Conservation (phyloP, 1,284 basidiomycete species). For the Coniferiporia weirii region DNA sequence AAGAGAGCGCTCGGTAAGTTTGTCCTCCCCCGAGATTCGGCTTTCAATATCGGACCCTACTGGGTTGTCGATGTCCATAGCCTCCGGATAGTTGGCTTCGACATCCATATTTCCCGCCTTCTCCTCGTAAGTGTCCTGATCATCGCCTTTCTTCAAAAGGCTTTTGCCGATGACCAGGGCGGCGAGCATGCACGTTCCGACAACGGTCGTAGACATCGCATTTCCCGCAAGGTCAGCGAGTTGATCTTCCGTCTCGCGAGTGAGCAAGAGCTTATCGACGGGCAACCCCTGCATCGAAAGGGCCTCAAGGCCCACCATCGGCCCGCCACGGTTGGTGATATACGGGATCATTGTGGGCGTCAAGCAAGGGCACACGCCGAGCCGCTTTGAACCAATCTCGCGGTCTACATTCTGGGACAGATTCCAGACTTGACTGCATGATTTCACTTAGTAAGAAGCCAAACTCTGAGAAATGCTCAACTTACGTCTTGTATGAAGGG, state of each 20-base stretch:
- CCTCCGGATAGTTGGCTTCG: constrained; percentile 34
- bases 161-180: constrained; percentile 68
- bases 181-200: constrained; percentile 84
- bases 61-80: constrained; percentile 44
- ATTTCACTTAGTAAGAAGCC: constrained; percentile 13
- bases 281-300: constrained; percentile 92
- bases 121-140: constrained; percentile 57
- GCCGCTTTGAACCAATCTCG: constrained; percentile 73
- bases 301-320: constrained; percentile 90
- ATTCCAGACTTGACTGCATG: constrained; percentile 82
- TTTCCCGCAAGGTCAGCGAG: constrained; percentile 93
- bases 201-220: constrained; percentile 96
- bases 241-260: constrained; percentile 90
- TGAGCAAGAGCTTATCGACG: constrained; percentile 85
- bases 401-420: constrained; percentile 96
- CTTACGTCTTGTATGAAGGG: constrained; percentile 82
- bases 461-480: constrained; percentile 17
- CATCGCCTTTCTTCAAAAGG: constrained; percentile 60
- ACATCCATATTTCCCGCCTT: constrained; percentile 39
- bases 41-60: constrained; percentile 35
- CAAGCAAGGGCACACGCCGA: constrained; percentile 86
- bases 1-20: constrained; percentile 55
- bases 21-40: constrained; percentile 66
- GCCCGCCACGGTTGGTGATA: constrained; percentile 93
- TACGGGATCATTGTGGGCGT: constrained; percentile 97